Conservation (phyloP, 331 rosid species). For the Quercus tomentella region DNA sequence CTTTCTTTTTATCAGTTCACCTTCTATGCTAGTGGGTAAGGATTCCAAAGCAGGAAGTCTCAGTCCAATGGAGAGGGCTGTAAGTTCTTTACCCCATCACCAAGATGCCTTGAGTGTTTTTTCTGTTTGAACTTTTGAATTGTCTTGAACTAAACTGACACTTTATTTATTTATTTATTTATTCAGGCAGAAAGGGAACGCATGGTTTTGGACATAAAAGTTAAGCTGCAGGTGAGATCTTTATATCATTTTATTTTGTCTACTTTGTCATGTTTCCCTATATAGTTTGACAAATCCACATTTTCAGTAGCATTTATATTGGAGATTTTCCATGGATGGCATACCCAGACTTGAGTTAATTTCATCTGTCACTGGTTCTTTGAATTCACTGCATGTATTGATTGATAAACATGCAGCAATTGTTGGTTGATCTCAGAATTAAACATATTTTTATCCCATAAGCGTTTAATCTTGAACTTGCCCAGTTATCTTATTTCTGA, state of each 20-base stretch:
- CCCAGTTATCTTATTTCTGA: background rate
- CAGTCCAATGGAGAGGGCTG: constrained; percentile 94
- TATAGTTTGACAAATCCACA: background rate
- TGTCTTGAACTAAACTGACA: constrained; percentile 1
- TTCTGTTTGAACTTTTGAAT: background rate
- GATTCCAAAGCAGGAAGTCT: constrained; percentile 70
- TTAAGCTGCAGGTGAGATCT: constrained; percentile 84
- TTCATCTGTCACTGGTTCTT: background rate
- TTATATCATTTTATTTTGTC: constrained; percentile 11
- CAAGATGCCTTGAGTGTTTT: constrained; percentile 6
- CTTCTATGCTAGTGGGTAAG: constrained; percentile 55
- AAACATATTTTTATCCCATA: background rate
- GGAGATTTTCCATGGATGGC: background rate
- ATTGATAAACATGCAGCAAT: background rate
- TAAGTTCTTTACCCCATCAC: constrained; percentile 39
- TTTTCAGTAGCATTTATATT: background rate
- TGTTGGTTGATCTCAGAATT: background rate
- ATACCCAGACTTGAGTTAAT: background rate
- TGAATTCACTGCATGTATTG: background rate
- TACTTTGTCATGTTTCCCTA: background rate
- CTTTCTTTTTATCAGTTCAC: constrained; percentile 37
- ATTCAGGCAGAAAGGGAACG: constrained; percentile 96
- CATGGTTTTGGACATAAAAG: constrained; percentile 97
- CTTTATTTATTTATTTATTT: constrained; percentile 1
- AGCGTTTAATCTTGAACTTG: background rate